phyloP scores from a whole-genome alignment of 2,329 filamentous ascomycete species.

The Aspergillus texensis region DNA sequence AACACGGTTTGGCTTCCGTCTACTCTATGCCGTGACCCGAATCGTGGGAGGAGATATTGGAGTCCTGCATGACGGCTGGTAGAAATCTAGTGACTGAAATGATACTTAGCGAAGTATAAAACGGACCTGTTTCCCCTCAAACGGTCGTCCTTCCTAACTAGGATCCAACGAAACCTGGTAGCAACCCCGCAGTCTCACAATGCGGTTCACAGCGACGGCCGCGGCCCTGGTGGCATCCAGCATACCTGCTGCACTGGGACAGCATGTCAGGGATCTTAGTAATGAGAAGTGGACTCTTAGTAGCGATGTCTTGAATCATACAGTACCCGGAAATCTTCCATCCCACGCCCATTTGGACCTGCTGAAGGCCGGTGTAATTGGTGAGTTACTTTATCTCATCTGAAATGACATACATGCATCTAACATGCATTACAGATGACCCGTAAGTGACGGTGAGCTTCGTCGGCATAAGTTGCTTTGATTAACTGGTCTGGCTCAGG shows the following conservation, averaged over 20 bases:
- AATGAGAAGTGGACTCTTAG: constrained; percentile 49
- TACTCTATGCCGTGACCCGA: background rate
- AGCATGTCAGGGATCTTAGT: constrained; percentile 46
- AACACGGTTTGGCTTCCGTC: constrained; percentile 6
- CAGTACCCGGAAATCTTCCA: constrained; percentile 58
- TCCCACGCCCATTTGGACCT: constrained; percentile 64
- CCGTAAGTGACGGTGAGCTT: constrained; percentile 30
- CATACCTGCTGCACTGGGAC: constrained; percentile 20
- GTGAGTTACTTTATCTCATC: constrained; percentile 38
- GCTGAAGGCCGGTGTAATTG: constrained; percentile 55
- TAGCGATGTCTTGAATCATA: constrained; percentile 52
- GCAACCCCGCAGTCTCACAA: constrained; percentile 11
- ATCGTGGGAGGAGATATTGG: background rate
- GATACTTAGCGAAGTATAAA: background rate
- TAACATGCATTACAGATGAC: constrained; percentile 29
- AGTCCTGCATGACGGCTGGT: background rate
- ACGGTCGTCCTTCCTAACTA: background rate
- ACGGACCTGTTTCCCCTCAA: background rate
- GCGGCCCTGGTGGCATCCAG: constrained; percentile 19
- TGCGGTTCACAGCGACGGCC: constrained; percentile 22
- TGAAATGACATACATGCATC: background rate
- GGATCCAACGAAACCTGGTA: background rate
- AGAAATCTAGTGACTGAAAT: background rate
- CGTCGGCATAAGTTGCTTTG: no score
- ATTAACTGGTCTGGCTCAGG: constrained; percentile 20